A percentile compares a stretch with the other conserved stretches of the same genome.
Evolutionary conservation across 1,284 basidiomycete species (phyloP).

Genomic region (Athelia psychrophila): DNA sequence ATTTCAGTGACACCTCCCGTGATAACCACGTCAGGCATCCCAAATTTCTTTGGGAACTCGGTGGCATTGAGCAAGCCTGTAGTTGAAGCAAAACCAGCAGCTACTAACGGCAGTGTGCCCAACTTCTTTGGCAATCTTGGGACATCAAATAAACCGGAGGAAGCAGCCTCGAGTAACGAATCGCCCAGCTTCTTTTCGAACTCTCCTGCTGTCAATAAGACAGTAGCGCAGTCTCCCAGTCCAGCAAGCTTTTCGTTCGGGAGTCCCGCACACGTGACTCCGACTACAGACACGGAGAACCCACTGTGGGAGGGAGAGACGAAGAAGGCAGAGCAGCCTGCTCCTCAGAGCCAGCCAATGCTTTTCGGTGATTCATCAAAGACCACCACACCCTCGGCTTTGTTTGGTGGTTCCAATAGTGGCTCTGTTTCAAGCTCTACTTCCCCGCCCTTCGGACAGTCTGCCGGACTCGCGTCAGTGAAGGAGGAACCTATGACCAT

Average conservation of each 20-base stretch:
- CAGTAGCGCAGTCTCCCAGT: constrained; percentile 12
- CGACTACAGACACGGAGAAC: constrained; percentile 10
- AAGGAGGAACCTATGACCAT: neutral
- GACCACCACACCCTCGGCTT: neutral
- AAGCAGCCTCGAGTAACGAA: constrained; percentile 11
- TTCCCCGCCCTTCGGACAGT: neutral
- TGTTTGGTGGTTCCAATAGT: neutral
- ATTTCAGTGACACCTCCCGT: constrained; percentile 10
- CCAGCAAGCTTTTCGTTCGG: constrained; percentile 6
- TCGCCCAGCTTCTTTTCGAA: constrained; percentile 50
- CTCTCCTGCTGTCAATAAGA: constrained; percentile 30
- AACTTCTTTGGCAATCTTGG: constrained; percentile 48
- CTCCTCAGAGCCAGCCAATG: neutral
- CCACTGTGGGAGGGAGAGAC: neutral
- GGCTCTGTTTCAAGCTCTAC: neutral
- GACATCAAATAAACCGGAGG: constrained; percentile 26
- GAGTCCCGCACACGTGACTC: constrained; percentile 1
- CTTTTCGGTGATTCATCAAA: neutral
- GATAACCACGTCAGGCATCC: constrained; percentile 10
- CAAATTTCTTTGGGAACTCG: constrained; percentile 47
- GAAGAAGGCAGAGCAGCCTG: neutral
- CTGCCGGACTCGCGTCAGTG: neutral
- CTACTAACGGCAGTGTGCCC: constrained; percentile 10
- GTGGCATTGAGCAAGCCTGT: constrained; percentile 28
- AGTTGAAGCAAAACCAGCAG: constrained; percentile 9